phyloP scores from a whole-genome alignment of 202 grass and related monocot species.

The Brachypodium distachyon region DNA sequence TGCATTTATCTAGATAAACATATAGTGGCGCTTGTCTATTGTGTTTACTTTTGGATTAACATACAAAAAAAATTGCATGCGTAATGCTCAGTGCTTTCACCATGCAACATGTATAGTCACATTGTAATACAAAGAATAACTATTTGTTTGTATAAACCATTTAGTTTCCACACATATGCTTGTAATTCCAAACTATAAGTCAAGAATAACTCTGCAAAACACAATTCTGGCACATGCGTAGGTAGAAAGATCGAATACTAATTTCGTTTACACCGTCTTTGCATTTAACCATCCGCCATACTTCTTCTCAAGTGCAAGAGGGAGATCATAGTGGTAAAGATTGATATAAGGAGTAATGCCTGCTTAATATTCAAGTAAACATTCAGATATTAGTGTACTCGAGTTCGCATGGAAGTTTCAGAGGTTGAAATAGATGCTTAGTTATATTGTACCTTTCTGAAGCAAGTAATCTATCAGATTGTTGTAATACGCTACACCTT shows the following conservation, averaged over 20 bases:
- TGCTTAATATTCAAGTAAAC: conserved; percentile 13
- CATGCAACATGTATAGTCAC: background rate
- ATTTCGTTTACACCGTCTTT: conserved; percentile 60
- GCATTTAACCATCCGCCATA: conserved; percentile 64
- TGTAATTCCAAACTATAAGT: background rate
- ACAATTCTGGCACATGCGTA: background rate
- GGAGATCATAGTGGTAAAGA: conserved; percentile 74
- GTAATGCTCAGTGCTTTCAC: background rate
- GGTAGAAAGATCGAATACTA: background rate
- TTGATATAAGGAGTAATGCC: conserved; percentile 76
- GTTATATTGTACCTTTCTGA: conserved; percentile 49
- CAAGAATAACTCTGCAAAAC: background rate
- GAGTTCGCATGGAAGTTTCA: conserved; percentile 2
- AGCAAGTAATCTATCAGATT: conserved; percentile 74
- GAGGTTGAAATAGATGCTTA: background rate
- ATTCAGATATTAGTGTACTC: background rate
- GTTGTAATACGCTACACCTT: conserved; percentile 82
- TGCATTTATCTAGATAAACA: conserved; percentile 6
- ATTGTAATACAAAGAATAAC: background rate
- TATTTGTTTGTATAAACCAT: background rate
- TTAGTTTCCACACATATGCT: background rate
- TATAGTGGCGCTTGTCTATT: background rate
- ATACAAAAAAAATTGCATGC: background rate
- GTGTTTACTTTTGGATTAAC: background rate
- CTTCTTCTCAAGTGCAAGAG: conserved; percentile 67